These are phyloP conservation scores for Coniochaeta pulveracea DNA, from an alignment of 2,329 filamentous ascomycete species.

Conservation along the genomic window DNA sequence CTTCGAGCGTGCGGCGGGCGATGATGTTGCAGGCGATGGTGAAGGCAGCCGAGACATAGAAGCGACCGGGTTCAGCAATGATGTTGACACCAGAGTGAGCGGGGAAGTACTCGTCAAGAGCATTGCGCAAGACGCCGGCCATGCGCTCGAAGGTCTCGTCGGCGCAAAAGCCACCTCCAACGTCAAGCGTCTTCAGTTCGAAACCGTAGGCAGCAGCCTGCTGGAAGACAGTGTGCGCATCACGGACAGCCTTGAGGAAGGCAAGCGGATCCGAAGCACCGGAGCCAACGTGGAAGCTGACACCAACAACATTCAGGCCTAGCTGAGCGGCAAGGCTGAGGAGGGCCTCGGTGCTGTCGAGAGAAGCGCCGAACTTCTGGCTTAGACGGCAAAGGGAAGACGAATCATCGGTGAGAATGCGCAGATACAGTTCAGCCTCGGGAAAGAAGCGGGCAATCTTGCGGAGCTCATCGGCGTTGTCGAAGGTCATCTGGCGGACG, in stretches of 20 bases:
- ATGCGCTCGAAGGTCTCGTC: slow-evolving; percentile 81
- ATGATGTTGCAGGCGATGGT: slow-evolving; percentile 94
- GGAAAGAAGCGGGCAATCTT: slow-evolving; percentile 93
- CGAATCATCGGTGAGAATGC: slow-evolving; percentile 93
- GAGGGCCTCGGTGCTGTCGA: slow-evolving; percentile 70
- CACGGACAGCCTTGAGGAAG: slow-evolving; percentile 82
- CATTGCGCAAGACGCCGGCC: slow-evolving; percentile 66
- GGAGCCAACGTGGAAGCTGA: slow-evolving; percentile 96
- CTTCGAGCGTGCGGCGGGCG: slow-evolving; percentile 77
- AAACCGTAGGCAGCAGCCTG: slow-evolving; percentile 69
- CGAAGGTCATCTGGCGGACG: slow-evolving; percentile 98
- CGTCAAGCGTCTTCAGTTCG: slow-evolving; percentile 76
- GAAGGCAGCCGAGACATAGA: slow-evolving; percentile 89
- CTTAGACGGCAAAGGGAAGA: slow-evolving; percentile 89
- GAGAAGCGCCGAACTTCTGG: slow-evolving; percentile 90
- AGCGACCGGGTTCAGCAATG: slow-evolving; percentile 93
- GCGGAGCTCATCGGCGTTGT: slow-evolving; percentile 95
- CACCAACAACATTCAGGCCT: slow-evolving; percentile 82
- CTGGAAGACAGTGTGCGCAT: slow-evolving; percentile 82
- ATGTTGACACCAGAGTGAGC: slow-evolving; percentile 59
- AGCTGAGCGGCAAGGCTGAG: slow-evolving; percentile 71
- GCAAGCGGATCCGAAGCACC: slow-evolving; percentile 88
- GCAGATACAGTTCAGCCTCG: slow-evolving; percentile 80
- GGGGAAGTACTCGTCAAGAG: slow-evolving; percentile 83
- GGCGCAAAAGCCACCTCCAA: slow-evolving; percentile 84